Percentiles rank a stretch among this genome's conserved stretches.
Evolutionary conservation across 1,139 yeast genomes (phyloP).

Genomic region (Diutina rugosa): DNA sequence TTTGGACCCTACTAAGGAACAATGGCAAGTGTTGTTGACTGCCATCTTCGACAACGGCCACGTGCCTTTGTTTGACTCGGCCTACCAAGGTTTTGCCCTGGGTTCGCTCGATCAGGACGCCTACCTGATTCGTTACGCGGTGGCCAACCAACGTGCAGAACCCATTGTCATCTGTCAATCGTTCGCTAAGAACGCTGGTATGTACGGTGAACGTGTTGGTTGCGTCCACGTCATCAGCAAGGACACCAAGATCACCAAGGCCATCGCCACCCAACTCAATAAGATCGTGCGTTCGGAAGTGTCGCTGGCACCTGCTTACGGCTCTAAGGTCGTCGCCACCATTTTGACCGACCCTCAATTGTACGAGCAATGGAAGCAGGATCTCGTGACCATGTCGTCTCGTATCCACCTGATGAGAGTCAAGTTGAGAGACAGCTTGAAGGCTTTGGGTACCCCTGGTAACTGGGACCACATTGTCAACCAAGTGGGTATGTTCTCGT

Average conservation of each 20-base stretch:
- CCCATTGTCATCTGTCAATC: conserved; percentile 81
- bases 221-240: conserved; percentile 59
- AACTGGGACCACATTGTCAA: conserved; percentile 87
- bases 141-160: conserved; percentile 25
- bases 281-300: conserved; percentile 71
- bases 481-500: conserved; percentile 96
- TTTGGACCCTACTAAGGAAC: conserved; percentile 31
- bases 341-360: conserved; percentile 56
- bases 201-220: conserved; percentile 97
- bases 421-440: conserved; percentile 40
- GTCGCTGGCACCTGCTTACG: conserved; percentile 93
- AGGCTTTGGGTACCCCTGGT: conserved; percentile 60
- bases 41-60: conserved; percentile 29
- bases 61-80: conserved; percentile 32
- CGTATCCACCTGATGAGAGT: conserved; percentile 73
- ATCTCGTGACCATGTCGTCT: conserved; percentile 78
- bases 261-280: conserved; percentile 65
- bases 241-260: conserved; percentile 20
- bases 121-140: conserved; percentile 75
- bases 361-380: conserved; percentile 72
- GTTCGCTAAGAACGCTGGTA: conserved; percentile 95
- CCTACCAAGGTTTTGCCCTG: conserved; percentile 66
- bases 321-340: conserved; percentile 81
- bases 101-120: conserved; percentile 82
- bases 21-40: conserved; percentile 26